These are phyloP conservation scores for Amphibolis antarctica DNA, from an alignment of 106 monocot species.

Conservation along the genomic window DNA sequence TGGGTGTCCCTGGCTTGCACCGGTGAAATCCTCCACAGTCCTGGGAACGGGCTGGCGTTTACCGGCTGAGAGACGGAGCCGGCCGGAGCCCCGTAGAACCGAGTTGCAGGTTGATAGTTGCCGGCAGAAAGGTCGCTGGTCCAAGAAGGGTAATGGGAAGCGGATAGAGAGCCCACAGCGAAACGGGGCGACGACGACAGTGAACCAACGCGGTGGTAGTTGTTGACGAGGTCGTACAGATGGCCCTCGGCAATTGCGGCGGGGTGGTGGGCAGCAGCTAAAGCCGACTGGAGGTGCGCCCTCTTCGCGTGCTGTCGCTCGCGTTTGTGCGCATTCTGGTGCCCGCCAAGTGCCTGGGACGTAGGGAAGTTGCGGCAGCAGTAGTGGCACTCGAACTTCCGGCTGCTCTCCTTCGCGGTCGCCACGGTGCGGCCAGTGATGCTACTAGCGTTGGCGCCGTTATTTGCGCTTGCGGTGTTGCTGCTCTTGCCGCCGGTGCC, in stretches of 20 bases:
- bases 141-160: conserved; percentile 3
- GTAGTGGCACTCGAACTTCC: conserved; percentile 96
- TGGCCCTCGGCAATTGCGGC: conserved; percentile 48
- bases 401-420: background rate
- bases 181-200: conserved; percentile 10
- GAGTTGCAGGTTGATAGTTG: background rate
- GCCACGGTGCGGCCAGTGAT: background rate
- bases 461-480: background rate
- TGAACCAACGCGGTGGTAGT: conserved; percentile 26
- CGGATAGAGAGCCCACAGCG: background rate
- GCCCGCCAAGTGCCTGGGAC: conserved; percentile 91
- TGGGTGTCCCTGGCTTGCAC: background rate
- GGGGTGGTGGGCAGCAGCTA: conserved; percentile 36
- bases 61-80: conserved; percentile 21
- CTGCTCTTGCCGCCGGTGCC: background rate
- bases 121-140: background rate
- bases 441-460: background rate
- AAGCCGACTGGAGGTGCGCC: conserved; percentile 56
- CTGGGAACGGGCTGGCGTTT: conserved; percentile 16
- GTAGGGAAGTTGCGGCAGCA: conserved; percentile 92
- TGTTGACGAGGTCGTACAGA: conserved; percentile 56
- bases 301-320: conserved; percentile 88
- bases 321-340: conserved; percentile 95
- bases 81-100: conserved; percentile 5
- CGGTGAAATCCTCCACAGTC: conserved; percentile 7